Evolutionary conservation across 495 filamentous ascomycete genomes (phyloP).

Genomic region (Lasiosphaeria hispida): DNA sequence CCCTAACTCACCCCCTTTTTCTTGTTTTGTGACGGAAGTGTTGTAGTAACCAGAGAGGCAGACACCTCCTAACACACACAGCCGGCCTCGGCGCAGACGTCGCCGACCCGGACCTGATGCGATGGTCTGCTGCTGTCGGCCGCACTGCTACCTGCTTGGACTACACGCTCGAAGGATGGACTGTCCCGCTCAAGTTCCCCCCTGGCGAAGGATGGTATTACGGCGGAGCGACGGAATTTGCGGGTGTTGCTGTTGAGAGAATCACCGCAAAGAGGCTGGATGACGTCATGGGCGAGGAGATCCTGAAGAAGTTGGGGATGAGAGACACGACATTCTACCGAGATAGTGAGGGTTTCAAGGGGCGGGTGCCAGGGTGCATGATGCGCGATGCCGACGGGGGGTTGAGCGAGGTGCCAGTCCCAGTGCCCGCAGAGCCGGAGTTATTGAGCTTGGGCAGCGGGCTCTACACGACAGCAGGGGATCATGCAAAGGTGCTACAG

Average conservation of each 20-base stretch:
- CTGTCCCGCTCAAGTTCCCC: conserved; percentile 18
- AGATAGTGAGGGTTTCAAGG: background rate
- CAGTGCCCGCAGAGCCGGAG: background rate
- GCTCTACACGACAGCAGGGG: conserved; percentile 42
- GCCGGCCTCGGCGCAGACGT: conserved; percentile 29
- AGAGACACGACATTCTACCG: background rate
- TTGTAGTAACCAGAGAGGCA: background rate
- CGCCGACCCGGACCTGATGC: conserved; percentile 21
- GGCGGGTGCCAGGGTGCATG: background rate
- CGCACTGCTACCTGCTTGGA: conserved; percentile 12
- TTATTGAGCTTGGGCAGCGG: conserved; percentile 38
- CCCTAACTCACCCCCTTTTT: background rate
- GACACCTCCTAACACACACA: conserved; percentile 35
- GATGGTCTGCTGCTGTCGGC: conserved; percentile 17
- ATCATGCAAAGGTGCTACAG: conserved; percentile 51
- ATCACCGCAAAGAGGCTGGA: background rate
- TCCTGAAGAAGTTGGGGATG: background rate
- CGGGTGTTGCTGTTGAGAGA: conserved; percentile 10
- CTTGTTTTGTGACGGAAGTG: background rate
- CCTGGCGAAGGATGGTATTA: conserved; percentile 26
- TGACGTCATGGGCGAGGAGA: background rate
- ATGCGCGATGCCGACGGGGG: background rate
- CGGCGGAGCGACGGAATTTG: conserved; percentile 22
- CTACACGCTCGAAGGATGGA: conserved; percentile 18
- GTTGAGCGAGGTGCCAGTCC: background rate